Conservation (phyloP, 768 basidiomycete genomes). For the Termitomyces sp. region DNA sequence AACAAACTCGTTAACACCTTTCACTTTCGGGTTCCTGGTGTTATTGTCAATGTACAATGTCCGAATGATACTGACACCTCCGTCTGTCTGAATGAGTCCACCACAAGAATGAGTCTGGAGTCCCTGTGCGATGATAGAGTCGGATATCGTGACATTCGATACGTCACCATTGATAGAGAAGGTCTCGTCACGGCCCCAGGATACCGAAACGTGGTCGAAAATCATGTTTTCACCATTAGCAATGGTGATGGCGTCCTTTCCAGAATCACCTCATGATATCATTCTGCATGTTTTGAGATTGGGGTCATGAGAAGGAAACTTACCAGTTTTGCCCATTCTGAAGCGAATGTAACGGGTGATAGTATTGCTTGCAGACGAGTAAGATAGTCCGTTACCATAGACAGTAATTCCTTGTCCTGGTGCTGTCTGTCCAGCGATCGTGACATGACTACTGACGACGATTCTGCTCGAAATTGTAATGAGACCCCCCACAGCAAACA, state of each 20-base stretch:
- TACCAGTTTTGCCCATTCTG: slow-evolving; percentile 28
- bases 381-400: slow-evolving; percentile 31
- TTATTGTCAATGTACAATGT: slow-evolving; percentile 34
- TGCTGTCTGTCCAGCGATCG: slow-evolving; percentile 33
- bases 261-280: slow-evolving; percentile 22
- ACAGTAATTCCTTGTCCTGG: slow-evolving; percentile 36
- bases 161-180: slow-evolving; percentile 35
- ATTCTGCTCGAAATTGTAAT: slow-evolving; percentile 28
- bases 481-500: slow-evolving; percentile 31
- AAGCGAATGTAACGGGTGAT: slow-evolving; percentile 17
- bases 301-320: neutral
- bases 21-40: slow-evolving; percentile 34
- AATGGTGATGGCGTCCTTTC: slow-evolving; percentile 32
- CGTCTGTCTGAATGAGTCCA: slow-evolving; percentile 32
- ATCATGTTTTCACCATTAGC: slow-evolving; percentile 33
- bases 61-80: slow-evolving; percentile 33
- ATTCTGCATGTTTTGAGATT: neutral
- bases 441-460: slow-evolving; percentile 27
- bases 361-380: slow-evolving; percentile 26
- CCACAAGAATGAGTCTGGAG: slow-evolving; percentile 33
- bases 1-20: slow-evolving; percentile 33
- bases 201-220: slow-evolving; percentile 32
- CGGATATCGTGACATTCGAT: slow-evolving; percentile 31
- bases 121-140: slow-evolving; percentile 35
- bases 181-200: slow-evolving; percentile 32